Percentiles rank a stretch among this genome's conserved stretches.
phyloP scores from a whole-genome alignment of 2,329 filamentous ascomycete species.

The Epichloe amarillans region DNA sequence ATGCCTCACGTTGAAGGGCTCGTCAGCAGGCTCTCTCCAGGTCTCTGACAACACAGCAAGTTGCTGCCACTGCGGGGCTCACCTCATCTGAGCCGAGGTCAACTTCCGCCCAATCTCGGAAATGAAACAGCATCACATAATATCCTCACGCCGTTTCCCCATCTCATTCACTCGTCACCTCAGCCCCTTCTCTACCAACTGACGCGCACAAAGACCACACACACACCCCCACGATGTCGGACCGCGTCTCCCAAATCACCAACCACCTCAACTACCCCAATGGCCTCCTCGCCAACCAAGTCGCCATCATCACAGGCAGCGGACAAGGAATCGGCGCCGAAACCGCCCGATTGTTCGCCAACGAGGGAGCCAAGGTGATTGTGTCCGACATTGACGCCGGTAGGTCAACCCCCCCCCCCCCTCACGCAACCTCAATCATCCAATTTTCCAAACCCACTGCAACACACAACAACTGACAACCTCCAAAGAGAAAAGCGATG shows the following conservation, averaged over 20 bases:
- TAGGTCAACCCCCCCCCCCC: slow-evolving; percentile 22
- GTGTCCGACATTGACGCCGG: slow-evolving; percentile 70
- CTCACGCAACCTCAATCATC: neutral
- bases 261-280: slow-evolving; percentile 71
- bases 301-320: slow-evolving; percentile 76
- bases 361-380: slow-evolving; percentile 75
- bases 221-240: slow-evolving; percentile 27
- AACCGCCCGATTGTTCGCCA: slow-evolving; percentile 67
- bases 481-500: slow-evolving; percentile 41
- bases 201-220: too few relatives aligned
- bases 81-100: neutral
- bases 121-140: neutral
- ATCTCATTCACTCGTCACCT: neutral
- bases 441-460: too few relatives aligned
- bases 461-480: neutral
- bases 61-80: neutral
- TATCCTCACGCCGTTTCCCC: neutral
- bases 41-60: too few relatives aligned
- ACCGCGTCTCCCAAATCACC: slow-evolving; percentile 57
- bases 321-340: slow-evolving; percentile 85
- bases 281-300: slow-evolving; percentile 66
- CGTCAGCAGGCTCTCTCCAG: too few relatives aligned
- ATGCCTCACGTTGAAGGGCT: too few relatives aligned
- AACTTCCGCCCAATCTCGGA: too few relatives aligned
- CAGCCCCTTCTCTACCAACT: neutral